These are phyloP conservation scores for Erigeron philadelphicus DNA, from an alignment of 140 eudicot species.

Conservation along the genomic window DNA sequence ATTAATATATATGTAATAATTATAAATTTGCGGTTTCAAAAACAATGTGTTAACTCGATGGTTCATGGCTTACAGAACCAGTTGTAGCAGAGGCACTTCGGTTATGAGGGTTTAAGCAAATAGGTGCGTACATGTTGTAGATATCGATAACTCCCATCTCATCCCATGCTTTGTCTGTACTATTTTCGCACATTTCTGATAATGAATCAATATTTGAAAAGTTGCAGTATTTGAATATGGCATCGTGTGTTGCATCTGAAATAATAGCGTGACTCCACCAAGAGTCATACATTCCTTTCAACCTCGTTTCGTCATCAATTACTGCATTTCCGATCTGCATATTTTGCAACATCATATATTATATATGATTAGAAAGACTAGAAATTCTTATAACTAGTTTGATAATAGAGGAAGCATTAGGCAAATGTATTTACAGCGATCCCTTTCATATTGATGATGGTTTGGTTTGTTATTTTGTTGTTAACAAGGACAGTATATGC, in stretches of 20 bases:
- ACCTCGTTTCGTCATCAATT: slow-evolving; percentile 19
- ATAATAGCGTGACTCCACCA: background rate
- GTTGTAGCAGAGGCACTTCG: background rate
- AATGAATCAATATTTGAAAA: slow-evolving; percentile 9
- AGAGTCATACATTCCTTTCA: slow-evolving; percentile 19
- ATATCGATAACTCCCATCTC: slow-evolving; percentile 29
- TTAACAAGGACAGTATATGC: slow-evolving; percentile 29
- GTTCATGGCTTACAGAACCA: slow-evolving; percentile 27
- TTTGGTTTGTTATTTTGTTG: slow-evolving; percentile 30
- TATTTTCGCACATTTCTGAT: slow-evolving; percentile 4
- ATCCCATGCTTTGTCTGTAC: background rate
- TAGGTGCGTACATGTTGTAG: slow-evolving; percentile 37
- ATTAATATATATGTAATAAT: background rate
- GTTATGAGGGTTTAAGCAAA: slow-evolving; percentile 19
- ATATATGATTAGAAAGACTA: background rate
- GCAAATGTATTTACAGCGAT: slow-evolving; percentile 25
- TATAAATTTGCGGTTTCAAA: background rate
- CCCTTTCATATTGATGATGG: slow-evolving; percentile 33
- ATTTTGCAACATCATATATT: background rate
- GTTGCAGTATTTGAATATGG: slow-evolving; percentile 17
- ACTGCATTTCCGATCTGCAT: slow-evolving; percentile 36
- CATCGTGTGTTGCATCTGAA: slow-evolving; percentile 32
- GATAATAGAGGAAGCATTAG: background rate
- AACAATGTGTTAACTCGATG: background rate
- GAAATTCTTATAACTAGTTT: background rate